Evolutionary conservation across 1,284 basidiomycete species (phyloP), one percentile per base, ranked within the genome.

Genomic region (Ceratobasidium sp.): DNA sequence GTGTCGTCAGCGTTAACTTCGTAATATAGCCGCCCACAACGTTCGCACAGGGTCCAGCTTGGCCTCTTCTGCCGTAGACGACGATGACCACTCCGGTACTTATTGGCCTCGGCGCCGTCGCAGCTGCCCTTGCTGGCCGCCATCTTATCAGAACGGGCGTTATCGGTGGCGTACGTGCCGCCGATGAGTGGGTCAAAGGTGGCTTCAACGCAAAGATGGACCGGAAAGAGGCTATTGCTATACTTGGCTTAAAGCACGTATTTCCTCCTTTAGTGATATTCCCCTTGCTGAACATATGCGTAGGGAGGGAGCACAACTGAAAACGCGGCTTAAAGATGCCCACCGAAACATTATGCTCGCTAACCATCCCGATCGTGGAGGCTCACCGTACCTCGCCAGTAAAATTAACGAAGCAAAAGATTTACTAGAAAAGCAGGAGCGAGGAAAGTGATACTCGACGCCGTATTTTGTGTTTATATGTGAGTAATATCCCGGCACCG

Each of bases 181-280:
- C 90, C 13, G 93, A 91, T 6, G 93, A 96, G 65, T 99, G 95
- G 91, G 91, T 90, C 65, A 96, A 93, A 85, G 97, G 97, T 78
- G 97, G 97, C 0, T 99, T 99, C 90, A 94, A 93, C 84, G 87
- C 90, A 17, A 98, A 96, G 88, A 98, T 99, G 96, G 97, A 99
- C 84, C 90, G 94, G 83, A 94, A 92, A 80, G 97, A 99, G 86
- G 97, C 97, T 2, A 90, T 96, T 77, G 91, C 92, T 80, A 93
- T 99, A 81, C 89, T 99, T 40, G 97, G 97, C n/a, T 87, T 99
- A 74, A 96, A 93, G 96, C 96, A 80, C 81, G 94, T 89, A 15
- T 73, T 38, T 23, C 50, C 66, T 23, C 57, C 64, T 15, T 48
- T n/a, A 70, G 23, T 33, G 48, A 20, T 17, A 12, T 28, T 26